phyloP scores from a whole-genome alignment of 2,329 filamentous ascomycete genomes.

The Fusarium ramigenum region DNA sequence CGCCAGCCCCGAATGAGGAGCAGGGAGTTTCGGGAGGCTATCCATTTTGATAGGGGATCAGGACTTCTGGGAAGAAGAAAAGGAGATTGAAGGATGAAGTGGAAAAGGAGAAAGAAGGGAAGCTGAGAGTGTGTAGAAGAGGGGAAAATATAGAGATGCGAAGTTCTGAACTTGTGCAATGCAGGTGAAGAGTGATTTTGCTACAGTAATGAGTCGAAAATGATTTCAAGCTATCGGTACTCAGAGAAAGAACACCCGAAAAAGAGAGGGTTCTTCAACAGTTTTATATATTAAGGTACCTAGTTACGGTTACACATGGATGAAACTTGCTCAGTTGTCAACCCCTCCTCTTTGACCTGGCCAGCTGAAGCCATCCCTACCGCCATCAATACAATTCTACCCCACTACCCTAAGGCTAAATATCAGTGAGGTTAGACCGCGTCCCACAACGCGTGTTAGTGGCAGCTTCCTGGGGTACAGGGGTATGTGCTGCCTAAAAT shows the following conservation, averaged over 20 bases:
- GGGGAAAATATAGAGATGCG: background rate
- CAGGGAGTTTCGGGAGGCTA: conserved; percentile 57
- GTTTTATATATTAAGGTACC: conserved; percentile 29
- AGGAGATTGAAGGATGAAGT: background rate
- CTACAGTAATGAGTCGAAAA: background rate
- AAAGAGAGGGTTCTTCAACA: conserved; percentile 1
- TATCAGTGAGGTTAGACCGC: conserved; percentile 14
- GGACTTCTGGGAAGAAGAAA: background rate
- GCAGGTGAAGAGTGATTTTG: background rate
- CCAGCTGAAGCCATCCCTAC: conserved; percentile 27
- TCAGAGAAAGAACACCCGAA: background rate
- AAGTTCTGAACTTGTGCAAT: background rate
- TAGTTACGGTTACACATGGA: background rate
- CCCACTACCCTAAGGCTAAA: conserved; percentile 17
- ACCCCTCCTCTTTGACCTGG: background rate
- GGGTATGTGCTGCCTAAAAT: conserved; percentile 40
- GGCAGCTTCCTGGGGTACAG: conserved; percentile 3
- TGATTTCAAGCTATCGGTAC: background rate
- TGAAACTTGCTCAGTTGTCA: background rate
- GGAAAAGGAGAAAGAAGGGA: background rate
- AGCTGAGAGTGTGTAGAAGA: background rate
- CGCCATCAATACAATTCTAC: background rate
- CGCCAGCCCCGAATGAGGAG: conserved; percentile 55
- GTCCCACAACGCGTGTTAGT: conserved; percentile 23
- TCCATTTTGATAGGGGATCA: conserved; percentile 41